Evolutionary conservation across 768 basidiomycete species (phyloP), one percentile per base, ranked within the genome.

Genomic region (Myochromella boudieri): DNA sequence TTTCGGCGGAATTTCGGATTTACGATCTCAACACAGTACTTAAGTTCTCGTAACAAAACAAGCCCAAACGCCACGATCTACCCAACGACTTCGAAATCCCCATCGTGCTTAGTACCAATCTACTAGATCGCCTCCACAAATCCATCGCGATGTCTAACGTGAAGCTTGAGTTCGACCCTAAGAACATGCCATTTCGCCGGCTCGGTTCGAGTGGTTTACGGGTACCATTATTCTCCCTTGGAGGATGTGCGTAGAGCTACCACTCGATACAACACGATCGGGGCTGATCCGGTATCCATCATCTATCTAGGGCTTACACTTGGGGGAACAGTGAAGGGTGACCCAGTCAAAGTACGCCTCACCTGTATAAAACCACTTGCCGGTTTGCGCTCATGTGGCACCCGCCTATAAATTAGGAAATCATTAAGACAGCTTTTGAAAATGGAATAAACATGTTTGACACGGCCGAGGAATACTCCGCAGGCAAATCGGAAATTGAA

Each of bases 381-480:
- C n/a, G n/a, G n/a, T n/a, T n/a, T n/a, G n/a, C n/a, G n/a, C n/a
- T n/a, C n/a, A n/a, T n/a, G n/a, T n/a, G n/a, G n/a, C n/a, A n/a
- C n/a, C n/a, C n/a, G n/a, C n/a, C n/a, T n/a, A n/a, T n/a, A n/a
- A n/a, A n/a, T n/a, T 54, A 83, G 78, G 88, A 90, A 37, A 82
- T 88, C 56, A 84, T 90, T 66, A 79, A 81, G 65, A 68, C 72
- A 9, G 85, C 84, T 4, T 87, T 84, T 52, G 85, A 91, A 39
- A 71, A 75, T 64, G 85, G 85, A 2, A 80, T 85, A 64, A 86
- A 84, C 63, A 77, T 82, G 74, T 80, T 86, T 53, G 82, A 86
- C 59, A 82, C 78, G 15, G 84, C 84, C 1, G 84, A 85, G 56
- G 74, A 68, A 7, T 85, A 85, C 57, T 70, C 77, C 3, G 60